phyloP scores from a whole-genome alignment of 768 basidiomycete genomes.

The Mycena crocata region DNA sequence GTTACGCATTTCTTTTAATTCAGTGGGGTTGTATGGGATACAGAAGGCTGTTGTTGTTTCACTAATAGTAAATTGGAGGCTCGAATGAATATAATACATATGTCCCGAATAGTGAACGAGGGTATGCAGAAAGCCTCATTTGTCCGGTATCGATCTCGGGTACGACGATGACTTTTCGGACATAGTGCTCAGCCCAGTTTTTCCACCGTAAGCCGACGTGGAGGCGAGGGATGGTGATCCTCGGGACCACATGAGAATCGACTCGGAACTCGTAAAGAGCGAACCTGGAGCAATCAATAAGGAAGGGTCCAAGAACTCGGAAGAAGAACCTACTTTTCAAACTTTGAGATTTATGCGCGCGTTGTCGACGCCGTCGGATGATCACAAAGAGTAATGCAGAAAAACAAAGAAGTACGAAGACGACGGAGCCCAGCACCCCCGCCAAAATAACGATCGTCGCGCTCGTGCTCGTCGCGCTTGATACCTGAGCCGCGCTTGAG shows the following conservation, averaged over 20 bases:
- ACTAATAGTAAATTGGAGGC: neutral
- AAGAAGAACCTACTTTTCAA: slow-evolving; percentile 16
- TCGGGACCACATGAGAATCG: slow-evolving; percentile 23
- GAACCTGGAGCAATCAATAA: slow-evolving; percentile 15
- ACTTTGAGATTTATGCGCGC: neutral
- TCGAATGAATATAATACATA: neutral
- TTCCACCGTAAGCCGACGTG: neutral
- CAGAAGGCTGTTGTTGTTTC: neutral
- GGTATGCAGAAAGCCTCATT: too few species aligned
- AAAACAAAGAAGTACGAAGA: slow-evolving; percentile 34
- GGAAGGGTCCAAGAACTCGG: neutral
- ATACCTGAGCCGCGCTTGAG: neutral
- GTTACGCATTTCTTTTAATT: neutral
- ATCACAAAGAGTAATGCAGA: slow-evolving; percentile 24
- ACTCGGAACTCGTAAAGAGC: slow-evolving; percentile 27
- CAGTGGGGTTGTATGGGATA: neutral
- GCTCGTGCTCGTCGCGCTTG: slow-evolving; percentile 31
- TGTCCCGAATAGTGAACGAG: neutral
- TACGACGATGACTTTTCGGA: slow-evolving; percentile 3
- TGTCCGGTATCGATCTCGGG: too few species aligned
- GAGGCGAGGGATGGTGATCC: slow-evolving; percentile 2
- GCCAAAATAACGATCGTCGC: slow-evolving; percentile 41
- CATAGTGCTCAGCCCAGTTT: neutral
- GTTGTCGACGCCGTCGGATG: slow-evolving; percentile 30
- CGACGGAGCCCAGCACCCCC: slow-evolving; percentile 40